Conservation (phyloP, 78 protist genomes). For the Dictyostelium citrinum region DNA sequence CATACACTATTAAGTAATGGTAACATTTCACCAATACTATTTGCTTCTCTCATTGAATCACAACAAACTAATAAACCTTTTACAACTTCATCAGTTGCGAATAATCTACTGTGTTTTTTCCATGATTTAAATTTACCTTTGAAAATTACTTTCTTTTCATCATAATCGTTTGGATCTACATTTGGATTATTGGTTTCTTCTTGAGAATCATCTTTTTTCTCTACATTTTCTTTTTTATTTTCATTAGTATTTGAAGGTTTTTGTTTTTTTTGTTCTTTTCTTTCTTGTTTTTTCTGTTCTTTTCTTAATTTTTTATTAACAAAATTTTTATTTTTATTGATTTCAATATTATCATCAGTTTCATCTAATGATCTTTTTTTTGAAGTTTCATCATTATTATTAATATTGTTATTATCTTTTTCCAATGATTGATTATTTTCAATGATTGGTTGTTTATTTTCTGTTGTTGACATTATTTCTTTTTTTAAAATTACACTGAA, state of each 20-base stretch:
- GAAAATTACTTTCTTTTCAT: slow-evolving; percentile 5
- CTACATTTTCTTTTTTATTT: not conserved
- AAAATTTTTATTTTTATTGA: not conserved
- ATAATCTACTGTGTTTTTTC: slow-evolving; percentile 62
- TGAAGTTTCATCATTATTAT: not conserved
- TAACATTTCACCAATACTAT: slow-evolving; percentile 55
- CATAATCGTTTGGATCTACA: not conserved
- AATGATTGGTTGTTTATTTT: not conserved
- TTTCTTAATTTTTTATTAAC: not conserved
- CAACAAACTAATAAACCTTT: slow-evolving; percentile 57
- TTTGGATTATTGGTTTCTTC: not conserved
- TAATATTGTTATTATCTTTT: not conserved
- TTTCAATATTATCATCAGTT: not conserved
- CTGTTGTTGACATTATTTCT: not conserved
- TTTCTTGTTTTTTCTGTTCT: not conserved
- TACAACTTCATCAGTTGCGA: slow-evolving; percentile 45
- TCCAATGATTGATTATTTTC: not conserved
- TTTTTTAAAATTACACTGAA: not conserved
- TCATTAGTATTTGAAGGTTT: not conserved
- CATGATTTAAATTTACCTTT: slow-evolving; percentile 8
- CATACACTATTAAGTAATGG: not conserved
- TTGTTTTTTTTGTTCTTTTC: not conserved
- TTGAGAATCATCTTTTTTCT: not conserved
- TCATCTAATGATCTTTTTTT: not conserved
- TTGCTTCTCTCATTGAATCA: slow-evolving; percentile 46